Conservation (phyloP, 345 rosid species). For the Clarkia xantiana region DNA sequence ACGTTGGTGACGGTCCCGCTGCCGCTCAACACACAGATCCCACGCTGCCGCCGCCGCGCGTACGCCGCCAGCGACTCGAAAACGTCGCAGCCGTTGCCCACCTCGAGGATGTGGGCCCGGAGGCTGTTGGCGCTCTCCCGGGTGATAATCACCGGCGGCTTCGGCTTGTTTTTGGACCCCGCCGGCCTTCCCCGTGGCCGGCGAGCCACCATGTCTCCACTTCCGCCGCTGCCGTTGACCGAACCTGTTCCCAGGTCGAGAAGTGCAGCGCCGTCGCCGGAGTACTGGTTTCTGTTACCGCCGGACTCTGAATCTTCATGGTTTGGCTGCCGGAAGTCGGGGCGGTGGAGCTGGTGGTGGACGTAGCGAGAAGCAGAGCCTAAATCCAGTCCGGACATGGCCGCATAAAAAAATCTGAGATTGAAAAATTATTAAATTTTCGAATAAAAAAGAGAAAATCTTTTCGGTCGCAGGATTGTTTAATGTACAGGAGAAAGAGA, state of each 20-base stretch:
- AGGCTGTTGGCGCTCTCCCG: constrained; percentile 93
- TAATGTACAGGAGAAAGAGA: no score
- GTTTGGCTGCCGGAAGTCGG: constrained; percentile 15
- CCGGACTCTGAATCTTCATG: constrained; percentile 28
- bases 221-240: constrained; percentile 11
- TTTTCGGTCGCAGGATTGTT: background rate
- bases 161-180: constrained; percentile 86
- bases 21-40: constrained; percentile 79
- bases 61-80: constrained; percentile 77
- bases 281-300: constrained; percentile 12
- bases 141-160: constrained; percentile 84
- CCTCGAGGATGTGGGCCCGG: constrained; percentile 97
- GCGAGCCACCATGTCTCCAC: constrained; percentile 30
- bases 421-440: constrained; percentile 9
- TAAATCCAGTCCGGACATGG: constrained; percentile 59
- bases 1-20: constrained; percentile 93
- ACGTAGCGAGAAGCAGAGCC: constrained; percentile 44
- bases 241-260: constrained; percentile 41
- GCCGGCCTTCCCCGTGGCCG: constrained; percentile 91
- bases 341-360: constrained; percentile 53
- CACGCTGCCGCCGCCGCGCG: constrained; percentile 81
- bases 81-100: constrained; percentile 80
- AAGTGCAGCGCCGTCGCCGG: constrained; percentile 13
- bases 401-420: constrained; percentile 19
- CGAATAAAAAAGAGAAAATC: constrained; percentile 13